Evolutionary conservation across 345 rosid genomes (phyloP).

Genomic region (Gossypium anomalum): DNA sequence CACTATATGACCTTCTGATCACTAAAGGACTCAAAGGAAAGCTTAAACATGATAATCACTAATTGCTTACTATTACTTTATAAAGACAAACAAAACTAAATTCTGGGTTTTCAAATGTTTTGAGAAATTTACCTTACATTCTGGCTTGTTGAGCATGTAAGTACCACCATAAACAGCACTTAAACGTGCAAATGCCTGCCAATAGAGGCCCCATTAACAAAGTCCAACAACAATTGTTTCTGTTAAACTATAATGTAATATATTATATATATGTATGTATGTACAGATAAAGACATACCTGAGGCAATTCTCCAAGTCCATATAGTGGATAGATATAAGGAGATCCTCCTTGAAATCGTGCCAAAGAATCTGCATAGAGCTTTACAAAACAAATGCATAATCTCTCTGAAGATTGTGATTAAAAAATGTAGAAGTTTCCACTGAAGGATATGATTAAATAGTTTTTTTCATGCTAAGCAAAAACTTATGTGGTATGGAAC

Average conservation of each 20-base stretch:
- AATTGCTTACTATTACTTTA: neutral
- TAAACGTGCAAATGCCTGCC: constrained; percentile 82
- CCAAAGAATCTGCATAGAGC: constrained; percentile 89
- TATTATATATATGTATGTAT: too few relatives aligned
- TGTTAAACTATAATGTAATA: neutral
- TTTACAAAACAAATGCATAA: constrained; percentile 23
- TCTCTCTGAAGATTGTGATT: neutral
- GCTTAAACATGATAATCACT: neutral
- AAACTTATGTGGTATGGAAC: neutral
- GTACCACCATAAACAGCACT: constrained; percentile 95
- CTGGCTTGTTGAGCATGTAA: constrained; percentile 95
- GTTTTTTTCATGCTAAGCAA: too few relatives aligned
- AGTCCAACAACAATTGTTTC: constrained; percentile 15
- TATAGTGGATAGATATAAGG: constrained; percentile 86
- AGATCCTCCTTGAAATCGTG: constrained; percentile 90
- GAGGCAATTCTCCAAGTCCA: constrained; percentile 89
- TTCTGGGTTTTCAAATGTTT: neutral
- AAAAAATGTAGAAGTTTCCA: neutral
- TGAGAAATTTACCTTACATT: constrained; percentile 58
- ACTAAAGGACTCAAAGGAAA: neutral
- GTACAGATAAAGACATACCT: constrained; percentile 38
- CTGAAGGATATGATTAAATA: neutral
- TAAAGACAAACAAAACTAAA: neutral
- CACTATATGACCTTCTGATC: neutral
- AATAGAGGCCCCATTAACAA: constrained; percentile 14